Conservation (phyloP, 495 filamentous ascomycete genomes). For the Aspergillus coremiiformis region DNA sequence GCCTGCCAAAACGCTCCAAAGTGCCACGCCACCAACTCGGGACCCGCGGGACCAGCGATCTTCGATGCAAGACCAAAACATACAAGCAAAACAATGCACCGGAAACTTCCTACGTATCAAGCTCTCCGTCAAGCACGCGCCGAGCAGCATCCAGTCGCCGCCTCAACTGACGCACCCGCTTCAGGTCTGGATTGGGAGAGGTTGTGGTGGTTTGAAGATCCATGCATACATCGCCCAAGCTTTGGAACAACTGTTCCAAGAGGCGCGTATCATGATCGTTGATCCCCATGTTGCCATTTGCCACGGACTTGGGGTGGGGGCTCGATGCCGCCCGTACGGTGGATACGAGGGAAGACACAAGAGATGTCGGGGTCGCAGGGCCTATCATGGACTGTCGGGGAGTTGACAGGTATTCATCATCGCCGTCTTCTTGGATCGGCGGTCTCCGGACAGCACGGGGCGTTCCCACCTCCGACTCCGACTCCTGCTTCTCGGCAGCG, state of each 20-base stretch:
- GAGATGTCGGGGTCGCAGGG: constrained; percentile 31
- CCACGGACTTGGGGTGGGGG: constrained; percentile 21
- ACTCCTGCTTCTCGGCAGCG: constrained; percentile 12
- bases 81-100: constrained; percentile 1
- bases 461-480: constrained; percentile 8
- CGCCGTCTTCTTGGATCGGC: neutral
- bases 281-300: constrained; percentile 37
- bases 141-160: constrained; percentile 66
- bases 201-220: constrained; percentile 55
- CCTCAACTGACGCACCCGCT: constrained; percentile 55
- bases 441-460: constrained; percentile 15
- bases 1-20: neutral
- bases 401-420: neutral
- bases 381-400: constrained; percentile 23
- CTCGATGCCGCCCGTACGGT: constrained; percentile 36
- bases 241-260: constrained; percentile 68
- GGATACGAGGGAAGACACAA: constrained; percentile 34
- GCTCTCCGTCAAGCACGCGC: constrained; percentile 60
- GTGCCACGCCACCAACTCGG: constrained; percentile 9
- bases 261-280: constrained; percentile 65
- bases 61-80: neutral
- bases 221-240: constrained; percentile 60
- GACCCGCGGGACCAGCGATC: neutral
- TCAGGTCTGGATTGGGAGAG: constrained; percentile 40
- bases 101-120: constrained; percentile 24